phyloP scores from a whole-genome alignment of 139 green algal species.

The Chlamydomonas incerta region DNA sequence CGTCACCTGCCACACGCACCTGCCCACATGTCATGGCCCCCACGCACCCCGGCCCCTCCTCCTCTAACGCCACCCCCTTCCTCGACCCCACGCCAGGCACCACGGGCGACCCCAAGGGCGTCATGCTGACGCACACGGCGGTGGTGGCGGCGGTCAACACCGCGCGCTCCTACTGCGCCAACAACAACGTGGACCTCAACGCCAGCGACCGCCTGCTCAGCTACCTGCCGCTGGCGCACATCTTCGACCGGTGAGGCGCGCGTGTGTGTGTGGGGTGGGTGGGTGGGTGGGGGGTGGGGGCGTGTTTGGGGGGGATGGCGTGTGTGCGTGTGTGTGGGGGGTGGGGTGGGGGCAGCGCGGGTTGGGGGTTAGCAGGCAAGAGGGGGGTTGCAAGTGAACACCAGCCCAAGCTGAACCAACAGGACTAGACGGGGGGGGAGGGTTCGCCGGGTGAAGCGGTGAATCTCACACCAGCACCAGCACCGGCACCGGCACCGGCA shows the following conservation, averaged over 20 bases:
- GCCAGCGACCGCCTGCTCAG: slow-evolving; percentile 72
- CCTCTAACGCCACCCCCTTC: background rate
- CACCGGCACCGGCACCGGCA: too few relatives aligned
- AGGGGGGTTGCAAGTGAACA: too few relatives aligned
- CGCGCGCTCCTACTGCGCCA: slow-evolving; percentile 44
- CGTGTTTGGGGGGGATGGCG: background rate
- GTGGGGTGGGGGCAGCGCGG: background rate
- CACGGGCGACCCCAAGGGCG: slow-evolving; percentile 83
- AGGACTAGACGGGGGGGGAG: too few relatives aligned
- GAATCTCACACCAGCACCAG: too few relatives aligned
- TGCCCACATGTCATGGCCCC: too few relatives aligned
- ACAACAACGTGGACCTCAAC: slow-evolving; percentile 45
- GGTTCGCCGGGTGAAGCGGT: too few relatives aligned
- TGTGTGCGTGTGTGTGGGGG: background rate
- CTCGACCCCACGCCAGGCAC: too few relatives aligned
- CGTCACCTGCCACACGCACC: too few relatives aligned
- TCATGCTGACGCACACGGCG: slow-evolving; percentile 81
- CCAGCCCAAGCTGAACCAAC: too few relatives aligned
- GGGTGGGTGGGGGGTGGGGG: background rate
- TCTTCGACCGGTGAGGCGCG: slow-evolving; percentile 83
- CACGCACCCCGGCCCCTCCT: background rate
- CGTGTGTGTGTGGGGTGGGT: background rate
- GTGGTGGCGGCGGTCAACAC: slow-evolving; percentile 68
- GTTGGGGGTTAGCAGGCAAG: too few relatives aligned
- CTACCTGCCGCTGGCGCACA: slow-evolving; percentile 88